phyloP scores from a whole-genome alignment of 495 filamentous ascomycete species.

The Lasiosphaeriaceae sp. region DNA sequence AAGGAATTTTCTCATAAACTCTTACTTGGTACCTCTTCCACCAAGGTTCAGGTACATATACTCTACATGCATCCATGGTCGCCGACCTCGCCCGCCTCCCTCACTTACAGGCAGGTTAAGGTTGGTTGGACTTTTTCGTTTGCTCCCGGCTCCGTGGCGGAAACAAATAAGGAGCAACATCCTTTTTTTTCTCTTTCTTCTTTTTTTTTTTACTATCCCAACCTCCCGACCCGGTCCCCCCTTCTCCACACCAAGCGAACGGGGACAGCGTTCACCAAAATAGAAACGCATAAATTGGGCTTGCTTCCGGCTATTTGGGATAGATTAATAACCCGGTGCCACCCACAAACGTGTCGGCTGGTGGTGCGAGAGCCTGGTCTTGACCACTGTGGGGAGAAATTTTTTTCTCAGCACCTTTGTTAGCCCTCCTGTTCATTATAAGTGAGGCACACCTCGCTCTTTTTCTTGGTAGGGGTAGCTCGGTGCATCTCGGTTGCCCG shows the following conservation, averaged over 20 bases:
- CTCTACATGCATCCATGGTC: no score
- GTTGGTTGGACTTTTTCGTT: no score
- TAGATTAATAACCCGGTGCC: slow-evolving; percentile 23
- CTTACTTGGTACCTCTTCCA: no score
- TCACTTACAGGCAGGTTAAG: no score
- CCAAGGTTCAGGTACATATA: no score
- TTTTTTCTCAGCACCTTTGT: neutral
- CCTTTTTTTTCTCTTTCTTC: no score
- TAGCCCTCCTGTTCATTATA: neutral
- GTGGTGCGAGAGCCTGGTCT: neutral
- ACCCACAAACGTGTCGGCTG: slow-evolving; percentile 5
- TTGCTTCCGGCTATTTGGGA: slow-evolving; percentile 24
- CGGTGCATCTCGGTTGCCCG: neutral
- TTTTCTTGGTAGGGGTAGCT: neutral
- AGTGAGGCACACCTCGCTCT: neutral
- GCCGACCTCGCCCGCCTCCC: no score
- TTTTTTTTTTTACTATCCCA: no score
- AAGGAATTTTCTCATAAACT: neutral
- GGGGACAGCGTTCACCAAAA: slow-evolving; percentile 22
- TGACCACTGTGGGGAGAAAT: neutral
- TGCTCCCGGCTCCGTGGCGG: no score
- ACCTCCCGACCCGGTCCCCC: neutral
- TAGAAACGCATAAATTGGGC: slow-evolving; percentile 25
- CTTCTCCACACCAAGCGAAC: no score
- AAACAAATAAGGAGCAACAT: no score